A percentile compares a stretch with the other conserved stretches of the same genome.
phyloP scores from a whole-genome alignment of 1,139 yeast species.

The Taphrina betulina region DNA sequence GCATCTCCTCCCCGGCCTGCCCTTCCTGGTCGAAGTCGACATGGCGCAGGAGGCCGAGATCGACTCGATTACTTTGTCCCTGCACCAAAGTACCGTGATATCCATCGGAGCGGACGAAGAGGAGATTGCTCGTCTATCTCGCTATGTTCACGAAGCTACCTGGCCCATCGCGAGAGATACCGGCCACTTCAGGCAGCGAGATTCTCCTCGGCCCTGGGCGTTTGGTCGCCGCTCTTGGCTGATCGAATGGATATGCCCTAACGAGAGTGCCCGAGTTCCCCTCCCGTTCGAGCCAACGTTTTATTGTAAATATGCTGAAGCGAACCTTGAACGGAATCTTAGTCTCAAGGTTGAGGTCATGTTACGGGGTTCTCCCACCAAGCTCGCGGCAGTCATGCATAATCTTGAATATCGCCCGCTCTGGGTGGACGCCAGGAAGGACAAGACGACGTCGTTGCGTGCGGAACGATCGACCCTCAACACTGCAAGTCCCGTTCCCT shows the following conservation, averaged over 20 bases:
- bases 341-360: constrained; percentile 24
- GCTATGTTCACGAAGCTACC: constrained; percentile 24
- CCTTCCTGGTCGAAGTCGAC: constrained; percentile 26
- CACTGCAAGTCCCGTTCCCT: constrained; percentile 2
- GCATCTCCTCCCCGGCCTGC: constrained; percentile 26
- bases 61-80: constrained; percentile 15
- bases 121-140: constrained; percentile 14
- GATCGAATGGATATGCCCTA: constrained; percentile 26
- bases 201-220: constrained; percentile 17
- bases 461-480: constrained; percentile 7
- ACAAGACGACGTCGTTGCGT: constrained; percentile 5
- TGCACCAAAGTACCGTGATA: constrained; percentile 14
- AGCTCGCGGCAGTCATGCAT: constrained; percentile 20
- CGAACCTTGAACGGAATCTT: constrained; percentile 21
- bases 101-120: constrained; percentile 17
- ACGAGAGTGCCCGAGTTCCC: neutral
- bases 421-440: constrained; percentile 24
- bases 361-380: constrained; percentile 1
- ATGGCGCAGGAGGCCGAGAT: constrained; percentile 16
- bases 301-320: constrained; percentile 13
- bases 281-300: constrained; percentile 22
- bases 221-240: constrained; percentile 16
- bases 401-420: constrained; percentile 11
- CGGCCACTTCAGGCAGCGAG: constrained; percentile 18
- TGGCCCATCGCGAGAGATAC: constrained; percentile 1